phyloP scores from a whole-genome alignment of 2,329 filamentous ascomycete genomes.

The Elsinoe arachidis region DNA sequence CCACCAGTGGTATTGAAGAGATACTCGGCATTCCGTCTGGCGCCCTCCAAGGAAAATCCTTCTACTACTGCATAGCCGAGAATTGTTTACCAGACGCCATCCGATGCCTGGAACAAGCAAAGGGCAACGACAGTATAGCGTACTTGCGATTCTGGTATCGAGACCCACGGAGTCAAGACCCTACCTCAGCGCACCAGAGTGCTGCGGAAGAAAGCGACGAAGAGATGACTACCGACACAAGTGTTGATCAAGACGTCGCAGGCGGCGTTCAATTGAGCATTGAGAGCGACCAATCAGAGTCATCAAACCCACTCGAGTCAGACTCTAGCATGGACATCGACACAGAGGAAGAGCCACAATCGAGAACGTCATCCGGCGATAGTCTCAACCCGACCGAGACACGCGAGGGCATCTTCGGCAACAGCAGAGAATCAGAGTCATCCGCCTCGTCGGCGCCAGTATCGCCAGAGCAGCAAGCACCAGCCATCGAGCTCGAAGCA shows the following conservation, averaged over 20 bases:
- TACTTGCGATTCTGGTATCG: constrained; percentile 81
- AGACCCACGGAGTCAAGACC: constrained; percentile 52
- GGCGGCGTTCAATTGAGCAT: constrained; percentile 40
- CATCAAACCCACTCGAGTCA: constrained; percentile 24
- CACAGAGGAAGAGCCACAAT: constrained; percentile 20
- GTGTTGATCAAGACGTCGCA: constrained; percentile 40
- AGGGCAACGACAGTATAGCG: constrained; percentile 83
- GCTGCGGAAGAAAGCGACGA: constrained; percentile 36
- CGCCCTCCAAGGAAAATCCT: constrained; percentile 65
- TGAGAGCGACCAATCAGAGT: constrained; percentile 23
- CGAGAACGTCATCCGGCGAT: constrained; percentile 39
- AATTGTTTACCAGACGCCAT: constrained; percentile 69
- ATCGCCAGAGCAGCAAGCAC: constrained; percentile 23
- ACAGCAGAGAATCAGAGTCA: constrained; percentile 30
- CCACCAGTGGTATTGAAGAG: constrained; percentile 65
- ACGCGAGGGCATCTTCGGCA: constrained; percentile 38
- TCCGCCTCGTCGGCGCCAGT: constrained; percentile 25
- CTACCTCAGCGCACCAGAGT: constrained; percentile 39
- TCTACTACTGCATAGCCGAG: constrained; percentile 78
- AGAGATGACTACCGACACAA: constrained; percentile 40
- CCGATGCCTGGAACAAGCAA: constrained; percentile 71
- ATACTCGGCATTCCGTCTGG: constrained; percentile 65
- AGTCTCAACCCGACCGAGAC: constrained; percentile 34
- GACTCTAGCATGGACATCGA: constrained; percentile 30
- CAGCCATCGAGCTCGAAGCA: constrained; percentile 66